These are phyloP conservation scores for Aspergillus homomorphus DNA, from an alignment of 495 filamentous ascomycete genomes.

Conservation along the genomic window DNA sequence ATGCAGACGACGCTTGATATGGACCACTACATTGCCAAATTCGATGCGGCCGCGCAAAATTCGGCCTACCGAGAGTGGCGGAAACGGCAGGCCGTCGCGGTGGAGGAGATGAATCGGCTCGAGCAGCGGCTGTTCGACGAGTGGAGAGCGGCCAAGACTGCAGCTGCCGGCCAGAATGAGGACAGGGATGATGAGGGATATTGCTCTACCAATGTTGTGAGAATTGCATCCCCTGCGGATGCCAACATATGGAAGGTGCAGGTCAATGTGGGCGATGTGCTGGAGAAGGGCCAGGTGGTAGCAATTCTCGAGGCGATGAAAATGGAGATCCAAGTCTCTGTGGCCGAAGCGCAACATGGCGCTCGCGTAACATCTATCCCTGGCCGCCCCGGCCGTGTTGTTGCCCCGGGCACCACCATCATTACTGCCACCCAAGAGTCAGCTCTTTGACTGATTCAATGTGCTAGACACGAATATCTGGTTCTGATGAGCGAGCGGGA, in stretches of 20 bases:
- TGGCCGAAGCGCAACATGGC: constrained; percentile 23
- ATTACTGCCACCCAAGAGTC: not conserved
- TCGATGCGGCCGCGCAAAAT: too few species aligned
- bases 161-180: too few species aligned
- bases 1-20: constrained; percentile 51
- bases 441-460: too few species aligned
- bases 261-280: constrained; percentile 39
- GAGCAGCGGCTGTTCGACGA: constrained; percentile 44
- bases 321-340: constrained; percentile 47
- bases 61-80: too few species aligned
- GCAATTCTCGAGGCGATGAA: constrained; percentile 56
- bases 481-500: too few species aligned
- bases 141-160: too few species aligned
- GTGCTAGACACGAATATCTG: too few species aligned
- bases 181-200: too few species aligned
- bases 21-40: constrained; percentile 52
- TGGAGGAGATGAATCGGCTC: too few species aligned
- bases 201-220: too few species aligned
- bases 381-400: constrained; percentile 30
- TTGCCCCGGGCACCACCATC: not conserved
- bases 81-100: too few species aligned
- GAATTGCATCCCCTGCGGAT: constrained; percentile 48
- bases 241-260: constrained; percentile 60
- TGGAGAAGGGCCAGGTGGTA: constrained; percentile 33
- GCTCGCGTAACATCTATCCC: constrained; percentile 37